Evolutionary conservation across 768 basidiomycete species (phyloP), one percentile per base, ranked within the genome.

Genomic region (Agrocybe pediades): DNA sequence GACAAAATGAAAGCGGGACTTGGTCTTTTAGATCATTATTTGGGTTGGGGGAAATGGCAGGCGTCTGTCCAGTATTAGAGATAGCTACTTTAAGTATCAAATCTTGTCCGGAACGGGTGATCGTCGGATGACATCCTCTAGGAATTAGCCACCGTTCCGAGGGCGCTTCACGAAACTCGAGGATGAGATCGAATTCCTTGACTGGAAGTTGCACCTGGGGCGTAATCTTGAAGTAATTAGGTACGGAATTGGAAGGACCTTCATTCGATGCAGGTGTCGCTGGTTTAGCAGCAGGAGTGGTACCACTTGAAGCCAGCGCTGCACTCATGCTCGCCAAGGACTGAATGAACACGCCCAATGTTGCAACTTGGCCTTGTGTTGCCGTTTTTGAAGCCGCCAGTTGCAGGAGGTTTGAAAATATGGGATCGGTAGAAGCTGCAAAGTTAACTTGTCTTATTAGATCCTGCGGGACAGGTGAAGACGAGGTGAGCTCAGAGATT

Each of bases 291-390:
- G 56, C 41, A 48, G 49, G 33, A 45, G 56, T 43, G 20, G 50
- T 43, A n/a, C n/a, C n/a, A n/a, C n/a, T n/a, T 44, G 58, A 51
- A 17, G 51, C 44, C 24, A 64, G 54, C n/a, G 57, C 27, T 26
- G 50, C 29, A 23, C 63, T 65, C 16, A 70, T 58, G 29, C 65
- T 70, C 20, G 84, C 80, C 41, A 90, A 63, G 20, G 87, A 84
- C 55, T 86, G 86, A 36, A 92, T 85, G n/a, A 89, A 76, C n/a
- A 85, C 66, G 21, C 85, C 86, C 20, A 91, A 81, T 5, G 82
- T 82, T 67, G 87, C 81, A 21, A 87, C 69, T 64, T 92, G 85
- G 16, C 85, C 85, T 4, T 81, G 68, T 39, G 76, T 82, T 7
- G 88, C 89, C 40, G 71, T 73, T 36, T 84, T 83, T 2, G 80